These are phyloP conservation scores for Senecio squalidus DNA, from an alignment of 140 eudicot genomes.

Conservation along the genomic window DNA sequence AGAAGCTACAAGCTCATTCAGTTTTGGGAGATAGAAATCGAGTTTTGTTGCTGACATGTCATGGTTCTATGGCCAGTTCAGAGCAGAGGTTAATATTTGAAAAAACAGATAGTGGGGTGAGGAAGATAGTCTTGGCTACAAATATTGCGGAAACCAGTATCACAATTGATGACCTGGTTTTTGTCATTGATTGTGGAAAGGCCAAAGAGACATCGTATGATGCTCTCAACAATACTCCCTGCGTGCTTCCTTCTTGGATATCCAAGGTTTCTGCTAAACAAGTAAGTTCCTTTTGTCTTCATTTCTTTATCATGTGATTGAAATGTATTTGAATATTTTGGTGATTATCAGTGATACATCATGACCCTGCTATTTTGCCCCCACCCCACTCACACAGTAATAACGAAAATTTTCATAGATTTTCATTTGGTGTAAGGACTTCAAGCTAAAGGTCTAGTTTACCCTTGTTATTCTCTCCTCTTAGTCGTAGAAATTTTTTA, in stretches of 20 bases:
- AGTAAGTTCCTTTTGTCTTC: conserved; percentile 34
- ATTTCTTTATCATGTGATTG: background rate
- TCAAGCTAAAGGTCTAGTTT: too few relatives aligned
- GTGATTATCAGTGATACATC: too few relatives aligned
- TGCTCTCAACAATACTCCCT: conserved; percentile 83
- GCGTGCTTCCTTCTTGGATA: conserved; percentile 90
- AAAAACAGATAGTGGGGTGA: conserved; percentile 57
- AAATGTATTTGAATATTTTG: background rate
- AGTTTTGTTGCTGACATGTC: conserved; percentile 82
- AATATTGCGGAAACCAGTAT: conserved; percentile 97
- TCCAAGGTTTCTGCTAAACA: conserved; percentile 88
- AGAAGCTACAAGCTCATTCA: conserved; percentile 70
- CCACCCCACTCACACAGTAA: too few relatives aligned
- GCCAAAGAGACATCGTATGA: conserved; percentile 95
- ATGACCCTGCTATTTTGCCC: too few relatives aligned
- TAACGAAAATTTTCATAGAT: too few relatives aligned
- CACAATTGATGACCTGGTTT: conserved; percentile 84
- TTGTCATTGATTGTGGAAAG: conserved; percentile 90
- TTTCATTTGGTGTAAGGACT: too few relatives aligned
- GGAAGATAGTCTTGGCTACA: conserved; percentile 83
- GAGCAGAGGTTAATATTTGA: conserved; percentile 82
- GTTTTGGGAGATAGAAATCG: conserved; percentile 58
- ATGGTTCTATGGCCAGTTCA: conserved; percentile 81
- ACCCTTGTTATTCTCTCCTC: too few relatives aligned
- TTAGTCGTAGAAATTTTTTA: too few relatives aligned